These are phyloP conservation scores for Corymbia citriodora DNA, from an alignment of 441 rosid genomes.

Conservation along the genomic window DNA sequence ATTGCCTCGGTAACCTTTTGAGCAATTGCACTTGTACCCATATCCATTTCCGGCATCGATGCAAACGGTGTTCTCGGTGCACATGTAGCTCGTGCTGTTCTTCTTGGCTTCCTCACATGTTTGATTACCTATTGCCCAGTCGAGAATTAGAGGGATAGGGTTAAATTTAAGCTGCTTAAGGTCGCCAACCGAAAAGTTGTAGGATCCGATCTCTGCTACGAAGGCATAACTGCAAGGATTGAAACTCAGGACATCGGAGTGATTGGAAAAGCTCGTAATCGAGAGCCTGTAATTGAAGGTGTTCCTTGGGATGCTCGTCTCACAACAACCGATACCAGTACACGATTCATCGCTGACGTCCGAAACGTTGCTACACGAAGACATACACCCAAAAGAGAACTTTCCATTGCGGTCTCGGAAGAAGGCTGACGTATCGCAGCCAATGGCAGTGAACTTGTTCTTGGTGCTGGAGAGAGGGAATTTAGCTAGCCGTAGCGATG, in stretches of 20 bases:
- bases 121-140: too few species aligned
- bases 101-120: too few species aligned
- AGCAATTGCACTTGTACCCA: too few species aligned
- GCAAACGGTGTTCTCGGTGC: too few species aligned
- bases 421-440: neutral
- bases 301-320: neutral
- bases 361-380: neutral
- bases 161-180: too few species aligned
- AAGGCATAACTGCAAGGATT: neutral
- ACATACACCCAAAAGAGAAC: neutral
- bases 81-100: too few species aligned
- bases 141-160: neutral
- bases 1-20: too few species aligned
- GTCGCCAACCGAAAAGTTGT: neutral
- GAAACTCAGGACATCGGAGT: neutral
- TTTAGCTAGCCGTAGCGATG: too few species aligned
- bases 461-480: neutral
- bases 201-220: neutral
- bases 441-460: neutral
- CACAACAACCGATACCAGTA: neutral
- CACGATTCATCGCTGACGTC: neutral
- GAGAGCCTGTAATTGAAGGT: neutral
- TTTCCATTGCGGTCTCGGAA: neutral
- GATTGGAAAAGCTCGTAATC: neutral
- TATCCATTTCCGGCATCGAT: too few species aligned